Conservation (phyloP, 2,329 filamentous ascomycete species). For the Nemania sp. region DNA sequence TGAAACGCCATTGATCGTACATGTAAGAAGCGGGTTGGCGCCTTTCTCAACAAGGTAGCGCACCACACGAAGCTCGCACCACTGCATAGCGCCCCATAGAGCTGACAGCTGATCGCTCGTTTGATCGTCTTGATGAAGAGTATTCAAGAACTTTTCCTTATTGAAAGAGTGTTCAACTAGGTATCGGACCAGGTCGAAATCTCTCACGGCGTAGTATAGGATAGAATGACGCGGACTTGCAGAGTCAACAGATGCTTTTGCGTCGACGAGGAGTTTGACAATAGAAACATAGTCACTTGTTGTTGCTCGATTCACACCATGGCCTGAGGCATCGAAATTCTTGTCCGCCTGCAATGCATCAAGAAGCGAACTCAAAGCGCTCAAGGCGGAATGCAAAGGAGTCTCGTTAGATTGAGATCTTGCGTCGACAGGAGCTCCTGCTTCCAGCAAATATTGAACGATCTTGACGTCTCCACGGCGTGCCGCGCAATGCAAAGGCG, state of each 20-base stretch:
- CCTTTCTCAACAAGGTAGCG: conserved; percentile 15
- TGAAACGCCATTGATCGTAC: neutral
- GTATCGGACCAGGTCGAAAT: neutral
- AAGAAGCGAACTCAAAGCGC: neutral
- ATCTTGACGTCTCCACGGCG: neutral
- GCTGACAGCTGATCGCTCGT: neutral
- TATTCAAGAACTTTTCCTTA: neutral
- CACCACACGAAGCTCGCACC: neutral
- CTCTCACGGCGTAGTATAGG: neutral
- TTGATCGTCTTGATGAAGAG: neutral
- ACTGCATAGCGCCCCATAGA: neutral
- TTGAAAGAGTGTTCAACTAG: neutral
- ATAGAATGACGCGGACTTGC: neutral
- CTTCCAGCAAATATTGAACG: neutral
- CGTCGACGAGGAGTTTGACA: neutral
- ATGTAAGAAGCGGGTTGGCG: conserved; percentile 4
- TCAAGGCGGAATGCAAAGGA: neutral
- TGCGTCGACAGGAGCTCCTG: neutral
- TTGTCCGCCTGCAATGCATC: neutral
- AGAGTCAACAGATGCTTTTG: neutral
- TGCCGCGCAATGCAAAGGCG: neutral
- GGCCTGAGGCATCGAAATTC: neutral
- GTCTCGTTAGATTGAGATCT: neutral
- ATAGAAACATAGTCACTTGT: neutral
- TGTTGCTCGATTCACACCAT: neutral